Base-by-base conservation (phyloP, 495 filamentous ascomycete genomes). In the Aspergillus kassunensis region DNA sequence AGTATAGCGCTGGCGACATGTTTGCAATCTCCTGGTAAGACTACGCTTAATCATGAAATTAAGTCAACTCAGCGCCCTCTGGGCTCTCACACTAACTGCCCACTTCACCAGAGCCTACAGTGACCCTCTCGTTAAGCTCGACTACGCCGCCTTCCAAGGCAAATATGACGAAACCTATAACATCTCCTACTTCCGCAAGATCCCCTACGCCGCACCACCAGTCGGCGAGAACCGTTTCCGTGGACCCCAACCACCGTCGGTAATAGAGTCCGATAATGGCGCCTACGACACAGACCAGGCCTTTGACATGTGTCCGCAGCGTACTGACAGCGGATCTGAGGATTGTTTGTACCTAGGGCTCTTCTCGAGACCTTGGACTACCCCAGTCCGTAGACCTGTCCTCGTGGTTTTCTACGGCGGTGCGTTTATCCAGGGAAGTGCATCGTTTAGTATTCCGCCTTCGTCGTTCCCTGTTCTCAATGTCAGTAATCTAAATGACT, bases 401-500 rank as follows among this genome's bases (percentile, higher is more conserved):
- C 63, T 84, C 2, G 74, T 83, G 3, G 74, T 73, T 20, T 85
- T 83, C 54, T 83, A 82, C 55, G 82, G 82, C 16, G 83, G 83
- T 1, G 82, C 67, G 0, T 86, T 82, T 61, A 81, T 86, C 37
- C 68, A 82, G 63, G 81, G 81, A 18, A 64, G 67, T 24, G 80
- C 75, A 0, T 73, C 67, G 0, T 77, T 84, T 58, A 64, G 56
- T 4, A 65, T 84, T 11, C 80, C 81, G 1, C 78, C 81, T 5
- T 67, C 77, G 7, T 72, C 68, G 7, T 85, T 80, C 57, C 82
- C 80, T 1, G 66, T 84, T 25, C 65, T 85, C 33, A 79, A 80
- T 54, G 72, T 64, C 11, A 74, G 67, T 16, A 57, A 56, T 1
- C 47, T 61, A 4, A 79, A 76, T 29, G 71, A 83, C 45, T 72